These are phyloP conservation scores for Pseudogymnoascus pannorum DNA, from an alignment of 2,329 filamentous ascomycete genomes.

Conservation along the genomic window DNA sequence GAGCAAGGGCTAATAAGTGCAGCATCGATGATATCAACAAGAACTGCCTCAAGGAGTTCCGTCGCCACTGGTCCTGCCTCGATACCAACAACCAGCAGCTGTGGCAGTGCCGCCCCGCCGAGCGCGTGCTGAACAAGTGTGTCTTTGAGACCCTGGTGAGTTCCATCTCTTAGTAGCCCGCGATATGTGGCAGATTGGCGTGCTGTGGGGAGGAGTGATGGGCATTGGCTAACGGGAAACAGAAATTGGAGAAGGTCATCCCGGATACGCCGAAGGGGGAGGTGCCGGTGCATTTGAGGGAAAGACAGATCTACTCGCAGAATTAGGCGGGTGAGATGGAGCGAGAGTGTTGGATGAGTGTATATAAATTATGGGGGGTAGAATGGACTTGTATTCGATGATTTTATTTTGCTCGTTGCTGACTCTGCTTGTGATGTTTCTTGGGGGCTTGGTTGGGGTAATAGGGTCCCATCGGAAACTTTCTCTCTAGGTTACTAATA, in stretches of 20 bases:
- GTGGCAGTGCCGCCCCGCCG: conserved; percentile 84
- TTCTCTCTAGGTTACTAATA: no score
- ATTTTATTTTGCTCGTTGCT: neutral
- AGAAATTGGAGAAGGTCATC: conserved; percentile 78
- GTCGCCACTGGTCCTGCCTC: conserved; percentile 88
- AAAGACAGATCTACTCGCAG: conserved; percentile 45
- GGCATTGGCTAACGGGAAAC: conserved; percentile 8
- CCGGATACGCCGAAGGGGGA: conserved; percentile 64
- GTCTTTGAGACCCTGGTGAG: conserved; percentile 92
- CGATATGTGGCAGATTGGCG: neutral
- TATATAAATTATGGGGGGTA: neutral
- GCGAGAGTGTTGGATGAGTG: neutral
- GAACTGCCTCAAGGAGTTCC: conserved; percentile 85
- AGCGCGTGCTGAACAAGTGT: conserved; percentile 90
- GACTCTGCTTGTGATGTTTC: neutral
- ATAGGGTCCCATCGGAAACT: neutral
- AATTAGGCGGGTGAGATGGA: neutral
- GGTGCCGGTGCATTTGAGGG: conserved; percentile 66
- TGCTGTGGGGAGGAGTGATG: neutral
- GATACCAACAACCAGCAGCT: conserved; percentile 97
- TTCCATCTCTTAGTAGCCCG: conserved; percentile 18
- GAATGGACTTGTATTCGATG: conserved; percentile 1
- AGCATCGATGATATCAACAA: conserved; percentile 95
- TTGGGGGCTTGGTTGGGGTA: neutral
- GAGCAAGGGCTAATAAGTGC: conserved; percentile 11